A percentile compares a stretch with the other conserved stretches of the same genome.
phyloP scores from a whole-genome alignment of 2,329 filamentous ascomycete species.

The Aspergillus fructus region DNA sequence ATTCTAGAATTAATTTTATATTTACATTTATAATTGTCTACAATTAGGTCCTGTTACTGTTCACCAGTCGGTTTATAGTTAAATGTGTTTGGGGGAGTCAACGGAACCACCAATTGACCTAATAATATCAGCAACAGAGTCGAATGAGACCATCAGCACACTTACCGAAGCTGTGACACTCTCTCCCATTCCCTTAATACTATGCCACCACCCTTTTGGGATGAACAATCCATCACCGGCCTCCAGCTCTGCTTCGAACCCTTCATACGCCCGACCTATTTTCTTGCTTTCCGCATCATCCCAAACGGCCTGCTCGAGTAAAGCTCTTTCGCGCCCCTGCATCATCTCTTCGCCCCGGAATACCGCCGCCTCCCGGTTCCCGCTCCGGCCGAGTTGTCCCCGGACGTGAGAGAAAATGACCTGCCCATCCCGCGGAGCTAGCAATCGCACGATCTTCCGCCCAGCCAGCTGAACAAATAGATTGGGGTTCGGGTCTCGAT shows the following conservation, averaged over 20 bases:
- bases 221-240: slow-evolving; percentile 75
- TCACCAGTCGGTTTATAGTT: background rate
- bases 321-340: slow-evolving; percentile 68
- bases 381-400: slow-evolving; percentile 34
- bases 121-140: slow-evolving; percentile 68
- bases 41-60: background rate
- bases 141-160: slow-evolving; percentile 28
- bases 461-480: slow-evolving; percentile 81
- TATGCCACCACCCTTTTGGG: slow-evolving; percentile 85
- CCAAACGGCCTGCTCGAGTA: slow-evolving; percentile 73
- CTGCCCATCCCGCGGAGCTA: slow-evolving; percentile 64
- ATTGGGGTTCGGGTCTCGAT: slow-evolving; percentile 93
- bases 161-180: slow-evolving; percentile 60
- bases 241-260: slow-evolving; percentile 56
- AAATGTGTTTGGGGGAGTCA: background rate
- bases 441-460: slow-evolving; percentile 69
- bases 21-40: background rate
- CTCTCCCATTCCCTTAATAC: slow-evolving; percentile 63
- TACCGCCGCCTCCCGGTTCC: slow-evolving; percentile 37
- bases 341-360: slow-evolving; percentile 89
- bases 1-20: background rate
- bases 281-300: slow-evolving; percentile 29
- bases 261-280: slow-evolving; percentile 23
- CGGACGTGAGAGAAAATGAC: slow-evolving; percentile 61
- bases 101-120: background rate